Percentiles rank a stretch among this genome's conserved stretches.
phyloP scores from a whole-genome alignment of 768 basidiomycete genomes.

The Rickenella mellea region DNA sequence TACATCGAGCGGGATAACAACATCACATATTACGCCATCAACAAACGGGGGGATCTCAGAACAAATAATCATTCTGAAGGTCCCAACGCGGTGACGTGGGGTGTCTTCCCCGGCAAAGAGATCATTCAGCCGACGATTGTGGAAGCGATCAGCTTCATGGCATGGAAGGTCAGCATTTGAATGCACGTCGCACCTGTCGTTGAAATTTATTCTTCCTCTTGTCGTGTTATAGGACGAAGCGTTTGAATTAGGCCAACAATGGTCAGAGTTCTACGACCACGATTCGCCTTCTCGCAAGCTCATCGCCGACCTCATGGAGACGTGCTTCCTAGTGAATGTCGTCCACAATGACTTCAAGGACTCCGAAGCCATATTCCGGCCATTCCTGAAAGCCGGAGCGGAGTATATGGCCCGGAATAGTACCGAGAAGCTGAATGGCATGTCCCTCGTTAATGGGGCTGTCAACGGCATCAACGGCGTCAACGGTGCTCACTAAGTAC shows the following conservation, averaged over 20 bases:
- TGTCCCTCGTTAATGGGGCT: constrained; percentile 12
- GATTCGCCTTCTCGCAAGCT: constrained; percentile 67
- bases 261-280: constrained; percentile 80
- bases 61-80: constrained; percentile 95
- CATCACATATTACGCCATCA: constrained; percentile 96
- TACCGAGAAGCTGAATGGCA: constrained; percentile 31
- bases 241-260: constrained; percentile 84
- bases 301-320: constrained; percentile 72
- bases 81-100: constrained; percentile 98
- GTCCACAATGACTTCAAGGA: constrained; percentile 95
- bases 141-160: constrained; percentile 96
- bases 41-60: constrained; percentile 86
- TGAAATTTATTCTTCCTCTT: constrained; percentile 4
- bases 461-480: too few relatives aligned
- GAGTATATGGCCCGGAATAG: constrained; percentile 36
- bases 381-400: constrained; percentile 72
- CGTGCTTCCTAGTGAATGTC: constrained; percentile 82
- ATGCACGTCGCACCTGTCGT: not conserved
- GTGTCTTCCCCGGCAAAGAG: constrained; percentile 95
- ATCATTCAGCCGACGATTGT: constrained; percentile 94
- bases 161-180: constrained; percentile 69
- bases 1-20: constrained; percentile 80
- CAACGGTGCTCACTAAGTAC: too few relatives aligned
- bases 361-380: constrained; percentile 73
- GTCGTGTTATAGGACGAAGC: constrained; percentile 70